Evolutionary conservation across 148 eudicot species (phyloP).

Genomic region (Cornus suecica): DNA sequence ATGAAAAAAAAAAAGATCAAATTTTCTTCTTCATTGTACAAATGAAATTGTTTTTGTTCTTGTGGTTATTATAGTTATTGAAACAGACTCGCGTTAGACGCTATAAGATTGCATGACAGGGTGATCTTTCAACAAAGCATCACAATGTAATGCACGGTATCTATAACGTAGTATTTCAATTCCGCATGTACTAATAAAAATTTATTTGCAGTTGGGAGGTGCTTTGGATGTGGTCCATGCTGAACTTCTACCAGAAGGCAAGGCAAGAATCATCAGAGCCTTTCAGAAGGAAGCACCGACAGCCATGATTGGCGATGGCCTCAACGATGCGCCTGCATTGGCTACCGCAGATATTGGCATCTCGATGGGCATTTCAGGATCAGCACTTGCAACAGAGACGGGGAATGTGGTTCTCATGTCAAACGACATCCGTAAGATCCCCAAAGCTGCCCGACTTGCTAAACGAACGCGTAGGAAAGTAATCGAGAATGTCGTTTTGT

Average conservation of each 20-base stretch:
- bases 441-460: slow-evolving; percentile 56
- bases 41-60: no score
- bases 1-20: no score
- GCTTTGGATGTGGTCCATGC: slow-evolving; percentile 63
- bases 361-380: slow-evolving; percentile 96
- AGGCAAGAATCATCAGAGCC: slow-evolving; percentile 55
- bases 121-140: no score
- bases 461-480: slow-evolving; percentile 54
- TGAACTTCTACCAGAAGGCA: slow-evolving; percentile 80
- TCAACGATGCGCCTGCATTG: slow-evolving; percentile 94
- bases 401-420: slow-evolving; percentile 86
- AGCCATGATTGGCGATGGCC: slow-evolving; percentile 95
- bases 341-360: slow-evolving; percentile 90
- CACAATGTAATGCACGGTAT: no score
- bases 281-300: slow-evolving; percentile 53
- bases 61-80: no score
- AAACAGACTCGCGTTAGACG: no score
- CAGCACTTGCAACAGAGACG: slow-evolving; percentile 88
- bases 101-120: no score
- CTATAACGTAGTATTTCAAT: neutral
- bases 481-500: slow-evolving; percentile 57
- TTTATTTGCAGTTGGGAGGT: slow-evolving; percentile 51
- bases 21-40: no score
- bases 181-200: neutral
- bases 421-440: slow-evolving; percentile 71